phyloP scores from a whole-genome alignment of 352 stramenopile species.

The Pseudoperonospora humuli region DNA sequence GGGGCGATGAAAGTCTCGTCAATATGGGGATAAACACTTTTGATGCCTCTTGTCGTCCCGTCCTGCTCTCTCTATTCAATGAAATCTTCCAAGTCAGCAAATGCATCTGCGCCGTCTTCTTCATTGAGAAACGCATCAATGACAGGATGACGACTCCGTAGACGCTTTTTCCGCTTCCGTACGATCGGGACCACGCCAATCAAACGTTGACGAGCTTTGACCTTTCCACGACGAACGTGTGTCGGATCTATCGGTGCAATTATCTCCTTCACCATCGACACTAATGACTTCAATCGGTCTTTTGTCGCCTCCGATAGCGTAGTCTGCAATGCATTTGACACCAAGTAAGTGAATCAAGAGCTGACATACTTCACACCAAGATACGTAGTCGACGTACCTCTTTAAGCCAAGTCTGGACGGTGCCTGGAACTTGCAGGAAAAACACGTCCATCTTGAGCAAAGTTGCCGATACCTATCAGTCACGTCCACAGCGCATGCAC shows the following conservation, averaged over 20 bases:
- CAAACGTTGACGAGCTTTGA: slow-evolving; percentile 28
- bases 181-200: slow-evolving; percentile 51
- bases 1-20: no score
- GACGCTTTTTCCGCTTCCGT: slow-evolving; percentile 37
- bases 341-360: not conserved
- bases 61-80: slow-evolving; percentile 38
- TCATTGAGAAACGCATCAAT: slow-evolving; percentile 73
- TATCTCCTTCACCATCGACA: slow-evolving; percentile 32
- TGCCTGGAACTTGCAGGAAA: slow-evolving; percentile 40
- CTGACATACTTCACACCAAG: not conserved
- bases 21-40: no score
- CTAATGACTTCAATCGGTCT: slow-evolving; percentile 27
- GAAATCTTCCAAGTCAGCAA: slow-evolving; percentile 69
- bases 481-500: not conserved
- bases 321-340: slow-evolving; percentile 15
- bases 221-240: slow-evolving; percentile 4
- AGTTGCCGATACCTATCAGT: slow-evolving; percentile 34
- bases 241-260: slow-evolving; percentile 19
- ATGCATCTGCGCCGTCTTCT: slow-evolving; percentile 61
- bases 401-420: slow-evolving; percentile 29
- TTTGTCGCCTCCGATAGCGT: slow-evolving; percentile 14
- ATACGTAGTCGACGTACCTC: slow-evolving; percentile 19
- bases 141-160: slow-evolving; percentile 60
- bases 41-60: slow-evolving; percentile 16
- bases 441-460: slow-evolving; percentile 64